Evolutionary conservation across 768 basidiomycete species (phyloP).

Genomic region (Boletus edulis): DNA sequence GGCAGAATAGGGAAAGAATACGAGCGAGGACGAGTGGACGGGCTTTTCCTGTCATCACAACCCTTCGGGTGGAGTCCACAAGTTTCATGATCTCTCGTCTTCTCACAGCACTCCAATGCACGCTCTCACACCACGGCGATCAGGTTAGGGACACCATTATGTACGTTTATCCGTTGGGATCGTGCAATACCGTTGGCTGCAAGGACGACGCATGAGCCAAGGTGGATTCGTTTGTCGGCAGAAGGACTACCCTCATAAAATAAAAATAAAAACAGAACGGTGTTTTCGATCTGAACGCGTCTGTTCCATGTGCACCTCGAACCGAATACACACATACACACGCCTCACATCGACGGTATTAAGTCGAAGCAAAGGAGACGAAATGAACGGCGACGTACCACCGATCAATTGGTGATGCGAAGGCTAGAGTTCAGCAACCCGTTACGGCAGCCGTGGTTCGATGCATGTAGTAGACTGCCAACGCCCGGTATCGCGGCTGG

Average conservation of each 20-base stretch:
- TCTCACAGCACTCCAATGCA: slow-evolving; percentile 6
- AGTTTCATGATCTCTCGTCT: slow-evolving; percentile 6
- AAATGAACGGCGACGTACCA: slow-evolving; percentile 15
- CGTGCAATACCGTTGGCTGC: too few relatives aligned
- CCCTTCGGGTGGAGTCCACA: background rate
- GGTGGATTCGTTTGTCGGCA: too few relatives aligned
- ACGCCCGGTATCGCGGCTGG: slow-evolving; percentile 1
- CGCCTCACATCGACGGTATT: slow-evolving; percentile 1
- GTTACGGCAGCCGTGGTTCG: slow-evolving; percentile 2
- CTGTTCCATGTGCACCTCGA: too few relatives aligned
- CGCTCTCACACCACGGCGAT: slow-evolving; percentile 31
- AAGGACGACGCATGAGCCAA: background rate
- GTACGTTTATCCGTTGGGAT: background rate
- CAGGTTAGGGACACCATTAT: slow-evolving; percentile 8
- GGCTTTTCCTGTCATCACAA: slow-evolving; percentile 10
- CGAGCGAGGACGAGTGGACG: slow-evolving; percentile 7
- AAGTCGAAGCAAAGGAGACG: background rate
- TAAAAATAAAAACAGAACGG: too few relatives aligned
- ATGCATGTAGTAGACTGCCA: background rate
- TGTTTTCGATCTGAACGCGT: too few relatives aligned
- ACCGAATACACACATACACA: background rate
- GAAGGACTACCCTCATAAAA: too few relatives aligned
- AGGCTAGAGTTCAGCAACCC: background rate
- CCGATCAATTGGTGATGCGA: slow-evolving; percentile 5
- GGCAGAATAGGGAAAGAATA: slow-evolving; percentile 3